phyloP scores from a whole-genome alignment of 2,329 filamentous ascomycete genomes.

The Chaetomium sp. region DNA sequence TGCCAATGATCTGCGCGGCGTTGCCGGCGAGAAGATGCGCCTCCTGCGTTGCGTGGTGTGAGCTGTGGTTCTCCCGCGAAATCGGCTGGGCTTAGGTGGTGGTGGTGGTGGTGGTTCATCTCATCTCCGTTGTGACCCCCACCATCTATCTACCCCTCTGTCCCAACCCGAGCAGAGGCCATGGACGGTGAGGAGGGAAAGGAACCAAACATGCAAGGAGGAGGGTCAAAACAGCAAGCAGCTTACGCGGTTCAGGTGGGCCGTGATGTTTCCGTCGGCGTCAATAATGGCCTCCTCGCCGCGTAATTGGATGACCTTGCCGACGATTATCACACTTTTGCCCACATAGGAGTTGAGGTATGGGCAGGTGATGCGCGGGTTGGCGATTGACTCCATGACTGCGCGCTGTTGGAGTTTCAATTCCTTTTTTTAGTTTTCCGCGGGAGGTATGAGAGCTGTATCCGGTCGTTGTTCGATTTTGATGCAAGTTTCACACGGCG shows the following conservation, averaged over 20 bases:
- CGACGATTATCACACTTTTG: constrained; percentile 79
- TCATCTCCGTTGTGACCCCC: background rate
- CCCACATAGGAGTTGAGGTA: constrained; percentile 77
- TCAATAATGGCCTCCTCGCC: constrained; percentile 82
- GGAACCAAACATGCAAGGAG: constrained; percentile 7
- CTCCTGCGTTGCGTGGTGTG: constrained; percentile 54
- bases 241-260: constrained; percentile 71
- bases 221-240: background rate
- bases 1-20: constrained; percentile 76
- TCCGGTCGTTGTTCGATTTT: background rate
- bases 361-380: constrained; percentile 79
- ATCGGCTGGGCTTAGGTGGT: background rate
- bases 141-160: background rate
- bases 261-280: constrained; percentile 73
- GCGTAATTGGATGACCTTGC: constrained; percentile 79
- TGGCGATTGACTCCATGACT: constrained; percentile 67
- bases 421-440: background rate
- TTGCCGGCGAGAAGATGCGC: constrained; percentile 69
- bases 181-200: background rate
- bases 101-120: too few species aligned
- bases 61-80: background rate
- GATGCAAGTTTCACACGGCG: background rate
- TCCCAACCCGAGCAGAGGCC: background rate
- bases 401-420: background rate
- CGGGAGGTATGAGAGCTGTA: background rate